Percentiles rank a stretch among this genome's conserved stretches.
Conservation (phyloP, 1,284 basidiomycete species). For the Tylopilus orsonianus region DNA sequence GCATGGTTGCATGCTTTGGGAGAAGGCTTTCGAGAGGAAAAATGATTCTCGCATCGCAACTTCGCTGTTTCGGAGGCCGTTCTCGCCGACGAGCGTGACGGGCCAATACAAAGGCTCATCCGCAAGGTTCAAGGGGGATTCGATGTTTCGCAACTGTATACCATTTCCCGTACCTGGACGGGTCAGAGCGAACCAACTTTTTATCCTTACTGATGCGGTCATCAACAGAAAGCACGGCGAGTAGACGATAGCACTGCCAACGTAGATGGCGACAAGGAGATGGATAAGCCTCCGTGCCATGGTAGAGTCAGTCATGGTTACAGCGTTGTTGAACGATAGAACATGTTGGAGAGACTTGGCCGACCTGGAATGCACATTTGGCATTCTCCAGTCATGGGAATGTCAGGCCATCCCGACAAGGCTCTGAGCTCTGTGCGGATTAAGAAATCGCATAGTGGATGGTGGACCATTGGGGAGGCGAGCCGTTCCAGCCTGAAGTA, state of each 20-base stretch:
- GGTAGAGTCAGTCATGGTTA: conserved; percentile 12
- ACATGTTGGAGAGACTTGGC: neutral
- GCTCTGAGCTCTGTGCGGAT: too few species aligned
- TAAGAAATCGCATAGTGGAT: too few species aligned
- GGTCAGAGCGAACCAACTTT: conserved; percentile 11
- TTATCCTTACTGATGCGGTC: conserved; percentile 17
- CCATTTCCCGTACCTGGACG: neutral
- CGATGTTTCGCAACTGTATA: neutral
- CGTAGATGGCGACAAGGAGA: conserved; percentile 26
- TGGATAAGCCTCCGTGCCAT: conserved; percentile 19
- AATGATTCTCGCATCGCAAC: conserved; percentile 42
- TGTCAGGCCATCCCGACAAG: neutral
- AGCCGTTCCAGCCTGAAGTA: too few species aligned
- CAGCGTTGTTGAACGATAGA: too few species aligned
- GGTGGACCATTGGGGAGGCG: too few species aligned
- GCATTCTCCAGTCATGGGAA: conserved; percentile 14
- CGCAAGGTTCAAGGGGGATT: conserved; percentile 6
- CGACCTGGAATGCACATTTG: conserved; percentile 17
- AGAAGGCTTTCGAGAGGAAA: conserved; percentile 67
- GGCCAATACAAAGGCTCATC: conserved; percentile 24
- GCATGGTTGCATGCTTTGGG: conserved; percentile 65
- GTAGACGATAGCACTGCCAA: conserved; percentile 34
- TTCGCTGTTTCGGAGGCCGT: conserved; percentile 12
- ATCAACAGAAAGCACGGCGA: conserved; percentile 34
- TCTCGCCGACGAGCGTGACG: conserved; percentile 10